Evolutionary conservation across 2,329 filamentous ascomycete species (phyloP), one percentile per base, ranked within the genome.

Genomic region (Malbranchea zuffiana): DNA sequence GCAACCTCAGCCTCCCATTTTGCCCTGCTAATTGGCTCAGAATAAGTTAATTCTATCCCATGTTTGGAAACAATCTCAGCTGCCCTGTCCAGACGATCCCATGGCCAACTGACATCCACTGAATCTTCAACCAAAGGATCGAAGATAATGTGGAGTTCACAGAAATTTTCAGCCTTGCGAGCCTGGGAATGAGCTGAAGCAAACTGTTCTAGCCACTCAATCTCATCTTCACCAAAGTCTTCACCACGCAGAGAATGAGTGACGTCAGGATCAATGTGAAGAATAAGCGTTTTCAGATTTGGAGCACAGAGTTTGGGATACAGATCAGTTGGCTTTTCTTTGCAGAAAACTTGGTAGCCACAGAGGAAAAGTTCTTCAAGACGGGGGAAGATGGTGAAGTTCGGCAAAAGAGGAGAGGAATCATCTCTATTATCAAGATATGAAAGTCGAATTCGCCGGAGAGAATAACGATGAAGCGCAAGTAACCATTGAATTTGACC

Each of bases 11-110:
- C 4, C 5, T 31, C 28, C 28, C 28, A 31, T 31, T 31, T 13
- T 6, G 28, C 28, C 12, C 28, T 5, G 28, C 12, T n/a, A 5
- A 18, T 31, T n/a, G 28, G 12, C 15, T 31, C 28, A 31, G 28
- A 16, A n/a, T 16, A 31, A n/a, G 15, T 31, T n/a, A 31, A 18
- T n/a, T 18, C 19, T 31, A 31, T 31, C 12, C 28, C 28, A 6
- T 16, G 28, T 5, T 5, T 4, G 28, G 28, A 16, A 31, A 5
- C 5, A 16, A 31, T 6, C 12, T 31, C 28, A 16, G 28, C 16
- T 6, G 12, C 28, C 12, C 12, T 31, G 12, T 31, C 12, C 28
- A 31, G 16, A 31, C 28, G 28, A 18, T 31, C 28, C 28, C 28
- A 31, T 6, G 28, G 28, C 28, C 28, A 31, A 18, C 28, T 16